Evolutionary conservation across 805 yeast genomes (phyloP).

Genomic region (Teunomyces cretensis): DNA sequence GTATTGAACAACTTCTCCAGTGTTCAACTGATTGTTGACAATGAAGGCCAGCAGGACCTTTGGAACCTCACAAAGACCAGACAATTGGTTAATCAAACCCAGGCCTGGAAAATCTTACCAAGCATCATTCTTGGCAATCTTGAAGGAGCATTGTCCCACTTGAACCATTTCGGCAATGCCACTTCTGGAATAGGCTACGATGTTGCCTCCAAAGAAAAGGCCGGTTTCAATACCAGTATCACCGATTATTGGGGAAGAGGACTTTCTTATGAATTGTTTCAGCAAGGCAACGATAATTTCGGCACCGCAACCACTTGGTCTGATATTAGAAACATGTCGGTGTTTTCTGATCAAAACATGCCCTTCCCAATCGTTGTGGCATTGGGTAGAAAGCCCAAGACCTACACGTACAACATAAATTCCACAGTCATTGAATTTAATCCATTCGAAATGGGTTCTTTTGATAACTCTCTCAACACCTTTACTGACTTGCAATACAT

Average conservation of each 20-base stretch:
- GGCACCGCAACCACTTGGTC: conserved; percentile 31
- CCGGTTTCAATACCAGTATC: conserved; percentile 66
- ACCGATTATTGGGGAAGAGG: conserved; percentile 84
- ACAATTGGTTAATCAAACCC: conserved; percentile 25
- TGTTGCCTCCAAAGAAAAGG: conserved; percentile 43
- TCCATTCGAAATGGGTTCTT: conserved; percentile 44
- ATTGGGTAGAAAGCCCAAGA: conserved; percentile 35
- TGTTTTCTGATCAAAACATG: conserved; percentile 36
- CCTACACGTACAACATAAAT: conserved; percentile 29
- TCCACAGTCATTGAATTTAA: conserved; percentile 42
- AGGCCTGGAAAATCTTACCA: conserved; percentile 16
- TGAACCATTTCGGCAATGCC: conserved; percentile 26
- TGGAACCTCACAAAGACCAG: conserved; percentile 36
- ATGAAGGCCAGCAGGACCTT: conserved; percentile 26
- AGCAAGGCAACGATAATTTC: conserved; percentile 22
- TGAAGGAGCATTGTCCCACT: conserved; percentile 25
- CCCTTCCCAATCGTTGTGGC: conserved; percentile 42
- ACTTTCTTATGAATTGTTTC: conserved; percentile 64
- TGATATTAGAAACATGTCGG: conserved; percentile 25
- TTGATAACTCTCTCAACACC: conserved; percentile 37
- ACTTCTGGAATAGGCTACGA: conserved; percentile 50
- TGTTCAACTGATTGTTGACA: conserved; percentile 52
- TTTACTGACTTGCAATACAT: conserved; percentile 38
- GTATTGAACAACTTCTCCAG: conserved; percentile 72
- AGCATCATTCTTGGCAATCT: conserved; percentile 24